Evolutionary conservation across 2,329 filamentous ascomycete genomes (phyloP).

Genomic region (Davidsoniella neocaledoniae): DNA sequence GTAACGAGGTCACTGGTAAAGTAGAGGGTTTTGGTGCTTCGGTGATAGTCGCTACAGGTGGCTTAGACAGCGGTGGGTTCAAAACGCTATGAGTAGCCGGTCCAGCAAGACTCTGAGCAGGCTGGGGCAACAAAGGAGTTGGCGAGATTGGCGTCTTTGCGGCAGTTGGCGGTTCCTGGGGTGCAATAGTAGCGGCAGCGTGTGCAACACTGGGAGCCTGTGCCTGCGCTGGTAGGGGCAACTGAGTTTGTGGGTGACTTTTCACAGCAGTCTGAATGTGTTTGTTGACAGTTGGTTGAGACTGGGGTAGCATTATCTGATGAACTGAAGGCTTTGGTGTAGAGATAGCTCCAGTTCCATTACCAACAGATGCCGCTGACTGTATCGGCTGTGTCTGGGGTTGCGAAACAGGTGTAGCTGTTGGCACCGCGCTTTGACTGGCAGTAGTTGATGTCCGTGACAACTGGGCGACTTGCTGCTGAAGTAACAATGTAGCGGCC

Average conservation of each 20-base stretch:
- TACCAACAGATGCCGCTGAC: background rate
- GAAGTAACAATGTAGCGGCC: constrained; percentile 5
- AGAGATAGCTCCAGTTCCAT: background rate
- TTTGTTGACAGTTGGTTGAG: background rate
- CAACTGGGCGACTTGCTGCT: constrained; percentile 11
- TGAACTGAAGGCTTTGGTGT: constrained; percentile 2
- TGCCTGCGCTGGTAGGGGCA: background rate
- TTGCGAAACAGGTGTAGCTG: background rate
- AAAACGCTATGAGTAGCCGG: background rate
- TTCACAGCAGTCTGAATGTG: background rate
- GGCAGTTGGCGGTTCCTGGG: background rate
- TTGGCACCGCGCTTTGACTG: background rate
- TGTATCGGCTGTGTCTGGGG: background rate
- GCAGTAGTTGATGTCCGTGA: constrained; percentile 1
- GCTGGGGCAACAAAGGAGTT: background rate
- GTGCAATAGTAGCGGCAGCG: background rate
- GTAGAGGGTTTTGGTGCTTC: background rate
- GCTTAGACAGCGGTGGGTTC: background rate
- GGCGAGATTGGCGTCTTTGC: background rate
- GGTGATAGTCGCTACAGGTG: background rate
- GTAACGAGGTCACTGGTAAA: background rate
- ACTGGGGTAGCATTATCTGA: constrained; percentile 6
- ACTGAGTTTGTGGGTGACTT: background rate
- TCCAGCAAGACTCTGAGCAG: background rate
- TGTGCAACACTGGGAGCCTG: background rate